A percentile compares a stretch with the other conserved stretches of the same genome.
These are phyloP conservation scores for Thermomucor indicae-seudaticae DNA, from an alignment of 371 early-diverging fungal genomes.

Conservation along the genomic window DNA sequence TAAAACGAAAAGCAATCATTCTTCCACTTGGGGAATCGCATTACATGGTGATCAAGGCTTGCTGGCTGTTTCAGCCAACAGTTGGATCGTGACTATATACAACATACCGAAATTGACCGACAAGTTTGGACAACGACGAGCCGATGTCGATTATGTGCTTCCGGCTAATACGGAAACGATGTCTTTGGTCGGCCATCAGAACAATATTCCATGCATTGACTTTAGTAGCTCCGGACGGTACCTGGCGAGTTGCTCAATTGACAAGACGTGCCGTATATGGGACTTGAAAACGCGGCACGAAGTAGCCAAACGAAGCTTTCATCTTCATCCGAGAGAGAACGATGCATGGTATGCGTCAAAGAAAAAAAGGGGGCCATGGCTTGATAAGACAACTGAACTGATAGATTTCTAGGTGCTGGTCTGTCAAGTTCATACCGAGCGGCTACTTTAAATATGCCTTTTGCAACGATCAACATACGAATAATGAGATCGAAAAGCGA, in stretches of 20 bases:
- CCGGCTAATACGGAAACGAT: conserved; percentile 5
- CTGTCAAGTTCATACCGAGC: conserved; percentile 37
- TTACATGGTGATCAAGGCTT: conserved; percentile 46
- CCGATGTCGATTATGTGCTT: conserved; percentile 3
- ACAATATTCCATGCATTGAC: conserved; percentile 63
- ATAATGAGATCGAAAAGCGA: conserved; percentile 5
- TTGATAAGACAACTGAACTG: not conserved
- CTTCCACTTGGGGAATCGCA: conserved; percentile 64
- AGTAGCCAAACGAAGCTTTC: conserved; percentile 12
- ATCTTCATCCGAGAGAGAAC: conserved; percentile 5
- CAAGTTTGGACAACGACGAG: conserved; percentile 10
- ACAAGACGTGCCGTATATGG: conserved; percentile 46
- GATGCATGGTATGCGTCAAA: conserved; percentile 15
- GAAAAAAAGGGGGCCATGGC: not conserved
- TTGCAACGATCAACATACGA: conserved; percentile 17
- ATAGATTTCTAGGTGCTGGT: conserved; percentile 34
- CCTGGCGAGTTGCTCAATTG: conserved; percentile 58
- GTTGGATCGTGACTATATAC: conserved; percentile 49
- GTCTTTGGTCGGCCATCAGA: conserved; percentile 45
- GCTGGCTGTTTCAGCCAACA: conserved; percentile 60
- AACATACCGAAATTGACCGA: conserved; percentile 30
- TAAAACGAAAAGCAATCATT: conserved; percentile 16
- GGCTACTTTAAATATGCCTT: conserved; percentile 21
- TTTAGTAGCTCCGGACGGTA: conserved; percentile 51
- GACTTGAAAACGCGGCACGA: conserved; percentile 26